Conservation (phyloP, 352 stramenopile species). For the Blastocystis sp. region DNA sequence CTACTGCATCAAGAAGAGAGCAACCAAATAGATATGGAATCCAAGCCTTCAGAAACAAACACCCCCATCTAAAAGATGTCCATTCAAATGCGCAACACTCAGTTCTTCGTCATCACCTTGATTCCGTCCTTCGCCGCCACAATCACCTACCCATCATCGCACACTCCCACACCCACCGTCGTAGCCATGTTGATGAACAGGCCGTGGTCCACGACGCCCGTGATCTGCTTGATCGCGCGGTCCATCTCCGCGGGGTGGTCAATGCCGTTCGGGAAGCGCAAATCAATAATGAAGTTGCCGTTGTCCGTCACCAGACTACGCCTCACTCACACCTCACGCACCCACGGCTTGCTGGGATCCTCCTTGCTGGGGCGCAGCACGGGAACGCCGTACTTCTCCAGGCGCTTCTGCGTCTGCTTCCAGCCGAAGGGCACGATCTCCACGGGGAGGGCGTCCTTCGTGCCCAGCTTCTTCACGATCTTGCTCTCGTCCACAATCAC, state of each 20-base stretch:
- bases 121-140: neutral
- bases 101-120: conserved; percentile 28
- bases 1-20: neutral
- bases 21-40: neutral
- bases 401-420: conserved; percentile 13
- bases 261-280: conserved; percentile 1
- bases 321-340: neutral
- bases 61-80: neutral
- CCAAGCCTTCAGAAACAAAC: neutral
- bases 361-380: neutral
- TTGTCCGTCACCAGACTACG: conserved; percentile 48
- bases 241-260: conserved; percentile 26
- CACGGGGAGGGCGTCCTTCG: conserved; percentile 22
- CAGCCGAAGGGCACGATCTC: conserved; percentile 40
- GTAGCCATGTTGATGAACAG: conserved; percentile 50
- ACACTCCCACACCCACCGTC: neutral
- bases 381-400: neutral
- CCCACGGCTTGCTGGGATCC: conserved; percentile 19
- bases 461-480: conserved; percentile 7
- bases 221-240: neutral
- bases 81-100: neutral
- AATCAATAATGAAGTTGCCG: conserved; percentile 52
- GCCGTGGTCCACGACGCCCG: conserved; percentile 50
- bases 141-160: neutral
- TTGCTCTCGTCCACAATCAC: conserved; percentile 61